These are phyloP conservation scores for Peronospora farinosa DNA, from an alignment of 352 stramenopile genomes.

Conservation along the genomic window DNA sequence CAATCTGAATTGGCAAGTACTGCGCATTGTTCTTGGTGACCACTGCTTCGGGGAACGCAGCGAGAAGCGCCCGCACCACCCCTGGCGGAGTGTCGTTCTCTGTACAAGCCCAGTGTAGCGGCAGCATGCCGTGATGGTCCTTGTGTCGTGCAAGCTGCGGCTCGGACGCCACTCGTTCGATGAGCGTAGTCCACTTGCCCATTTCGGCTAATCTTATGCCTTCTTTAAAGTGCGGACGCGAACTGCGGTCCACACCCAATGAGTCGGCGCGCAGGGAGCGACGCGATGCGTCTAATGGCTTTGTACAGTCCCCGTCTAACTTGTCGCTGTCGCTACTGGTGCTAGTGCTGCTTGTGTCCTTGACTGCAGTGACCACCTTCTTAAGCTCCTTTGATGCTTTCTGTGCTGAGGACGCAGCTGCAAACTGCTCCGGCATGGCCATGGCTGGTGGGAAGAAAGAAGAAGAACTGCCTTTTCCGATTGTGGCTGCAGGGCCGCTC, in stretches of 20 bases:
- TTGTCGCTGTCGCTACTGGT: slow-evolving; percentile 19
- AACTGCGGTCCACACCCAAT: slow-evolving; percentile 33
- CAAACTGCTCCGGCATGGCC: slow-evolving; percentile 13
- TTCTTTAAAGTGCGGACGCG: slow-evolving; percentile 67
- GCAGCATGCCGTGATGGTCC: slow-evolving; percentile 81
- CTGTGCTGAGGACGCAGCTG: slow-evolving; percentile 1
- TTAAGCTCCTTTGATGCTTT: slow-evolving; percentile 17
- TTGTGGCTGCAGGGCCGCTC: slow-evolving; percentile 17
- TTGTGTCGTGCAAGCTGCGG: slow-evolving; percentile 68
- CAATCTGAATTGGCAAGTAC: slow-evolving; percentile 80
- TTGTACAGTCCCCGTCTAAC: slow-evolving; percentile 4
- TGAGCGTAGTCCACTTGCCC: slow-evolving; percentile 65
- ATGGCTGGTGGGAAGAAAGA: slow-evolving; percentile 19
- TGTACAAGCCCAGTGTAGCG: slow-evolving; percentile 78
- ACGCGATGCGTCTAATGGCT: slow-evolving; percentile 10
- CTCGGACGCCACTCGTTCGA: slow-evolving; percentile 48
- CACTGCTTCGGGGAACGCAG: slow-evolving; percentile 66
- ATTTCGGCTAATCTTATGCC: slow-evolving; percentile 77
- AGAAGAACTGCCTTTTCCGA: slow-evolving; percentile 14
- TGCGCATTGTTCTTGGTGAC: slow-evolving; percentile 80
- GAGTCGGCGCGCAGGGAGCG: slow-evolving; percentile 21
- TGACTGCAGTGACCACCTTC: slow-evolving; percentile 16
- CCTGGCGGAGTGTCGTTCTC: slow-evolving; percentile 66
- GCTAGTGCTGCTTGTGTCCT: slow-evolving; percentile 25
- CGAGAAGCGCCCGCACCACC: slow-evolving; percentile 54